Evolutionary conservation across 164 flowering plant species (phyloP).

Genomic region (Akebia trifoliata): DNA sequence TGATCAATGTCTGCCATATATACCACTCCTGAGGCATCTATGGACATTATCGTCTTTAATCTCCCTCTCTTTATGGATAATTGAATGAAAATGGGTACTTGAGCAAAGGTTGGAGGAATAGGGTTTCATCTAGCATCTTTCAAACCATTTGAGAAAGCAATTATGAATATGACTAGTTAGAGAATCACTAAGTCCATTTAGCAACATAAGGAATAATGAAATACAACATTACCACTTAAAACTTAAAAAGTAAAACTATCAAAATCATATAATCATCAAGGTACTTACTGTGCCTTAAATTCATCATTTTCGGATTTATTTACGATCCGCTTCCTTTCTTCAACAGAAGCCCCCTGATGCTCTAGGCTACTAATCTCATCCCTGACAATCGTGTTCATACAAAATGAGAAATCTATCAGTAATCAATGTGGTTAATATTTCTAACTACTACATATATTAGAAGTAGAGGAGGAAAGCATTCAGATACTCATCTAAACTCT

Average conservation of each 20-base stretch:
- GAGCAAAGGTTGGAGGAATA: no score
- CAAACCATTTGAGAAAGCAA: no score
- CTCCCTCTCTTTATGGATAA: no score
- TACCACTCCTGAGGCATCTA: no score
- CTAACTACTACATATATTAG: background rate
- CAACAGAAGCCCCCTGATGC: slow-evolving; percentile 34
- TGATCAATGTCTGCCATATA: no score
- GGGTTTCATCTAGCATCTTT: no score
- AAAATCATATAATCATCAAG: background rate
- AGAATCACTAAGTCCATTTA: no score
- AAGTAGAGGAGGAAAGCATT: background rate
- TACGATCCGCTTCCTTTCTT: slow-evolving; percentile 36
- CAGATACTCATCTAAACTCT: slow-evolving; percentile 72
- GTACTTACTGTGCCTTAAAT: slow-evolving; percentile 49
- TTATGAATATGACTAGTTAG: no score
- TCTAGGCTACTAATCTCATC: slow-evolving; percentile 54
- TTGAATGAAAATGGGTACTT: no score
- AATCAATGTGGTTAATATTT: slow-evolving; percentile 11
- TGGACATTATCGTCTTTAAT: no score
- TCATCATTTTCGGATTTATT: slow-evolving; percentile 47
- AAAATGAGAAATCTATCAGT: slow-evolving; percentile 11
- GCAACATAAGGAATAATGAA: no score
- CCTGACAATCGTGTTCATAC: slow-evolving; percentile 37
- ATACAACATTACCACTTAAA: no score
- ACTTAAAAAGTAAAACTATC: background rate